Evolutionary conservation across 371 early-diverging fungal species (phyloP).

Genomic region (Cokeromyces recurvatus): DNA sequence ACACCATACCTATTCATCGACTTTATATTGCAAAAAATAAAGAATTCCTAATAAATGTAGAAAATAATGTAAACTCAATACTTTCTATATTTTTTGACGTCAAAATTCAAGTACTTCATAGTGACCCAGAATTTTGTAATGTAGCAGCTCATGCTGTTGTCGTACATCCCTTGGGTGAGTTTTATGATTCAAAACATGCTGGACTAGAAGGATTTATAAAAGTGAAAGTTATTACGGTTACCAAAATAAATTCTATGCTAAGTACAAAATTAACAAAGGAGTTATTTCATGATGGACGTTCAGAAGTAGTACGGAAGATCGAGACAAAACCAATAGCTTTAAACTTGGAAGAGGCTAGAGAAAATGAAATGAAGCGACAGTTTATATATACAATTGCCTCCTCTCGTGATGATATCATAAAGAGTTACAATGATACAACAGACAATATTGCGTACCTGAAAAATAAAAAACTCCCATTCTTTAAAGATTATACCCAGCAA

Average conservation of each 20-base stretch:
- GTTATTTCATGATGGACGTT: conserved; percentile 2
- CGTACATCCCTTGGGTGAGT: conserved; percentile 30
- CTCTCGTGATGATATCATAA: no score
- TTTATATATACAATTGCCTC: not conserved
- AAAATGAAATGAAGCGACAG: not conserved
- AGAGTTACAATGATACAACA: no score
- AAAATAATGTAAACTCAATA: conserved; percentile 15
- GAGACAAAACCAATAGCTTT: no score
- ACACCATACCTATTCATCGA: conserved; percentile 17
- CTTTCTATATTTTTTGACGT: conserved; percentile 22
- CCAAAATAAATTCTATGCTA: not conserved
- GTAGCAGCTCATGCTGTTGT: conserved; percentile 21
- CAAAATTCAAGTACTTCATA: not conserved
- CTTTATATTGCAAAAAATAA: conserved; percentile 29
- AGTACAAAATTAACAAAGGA: not conserved
- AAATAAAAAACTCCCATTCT: no score
- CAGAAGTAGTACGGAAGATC: not conserved
- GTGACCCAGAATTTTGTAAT: conserved; percentile 2
- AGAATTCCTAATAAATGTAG: conserved; percentile 20
- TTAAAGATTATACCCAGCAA: no score
- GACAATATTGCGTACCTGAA: no score
- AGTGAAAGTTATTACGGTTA: conserved; percentile 8
- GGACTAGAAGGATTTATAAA: conserved; percentile 17
- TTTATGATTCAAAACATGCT: conserved; percentile 6
- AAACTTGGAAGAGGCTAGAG: not conserved